Percentiles rank a stretch among this genome's conserved stretches.
These are phyloP conservation scores for Euphorbia celastroides DNA, from an alignment of 441 rosid species.

Conservation along the genomic window DNA sequence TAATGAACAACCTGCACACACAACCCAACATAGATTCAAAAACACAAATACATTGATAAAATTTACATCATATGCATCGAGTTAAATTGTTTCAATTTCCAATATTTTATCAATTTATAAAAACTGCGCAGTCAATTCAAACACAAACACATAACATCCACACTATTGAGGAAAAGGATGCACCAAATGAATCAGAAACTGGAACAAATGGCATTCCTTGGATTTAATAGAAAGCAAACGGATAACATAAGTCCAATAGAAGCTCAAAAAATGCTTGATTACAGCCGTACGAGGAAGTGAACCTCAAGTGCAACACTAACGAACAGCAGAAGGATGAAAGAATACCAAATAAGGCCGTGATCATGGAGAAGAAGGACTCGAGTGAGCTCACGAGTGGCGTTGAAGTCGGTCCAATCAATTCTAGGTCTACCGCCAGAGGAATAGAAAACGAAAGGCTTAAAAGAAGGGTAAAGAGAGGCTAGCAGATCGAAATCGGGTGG, in stretches of 20 bases:
- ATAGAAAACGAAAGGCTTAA: conserved; percentile 62
- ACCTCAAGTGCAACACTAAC: background rate
- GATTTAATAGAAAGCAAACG: background rate
- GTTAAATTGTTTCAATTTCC: background rate
- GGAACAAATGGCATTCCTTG: background rate
- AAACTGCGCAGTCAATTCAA: background rate
- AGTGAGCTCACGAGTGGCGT: conserved; percentile 85
- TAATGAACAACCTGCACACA: conserved; percentile 3
- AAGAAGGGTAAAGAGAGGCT: conserved; percentile 73
- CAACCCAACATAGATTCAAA: background rate
- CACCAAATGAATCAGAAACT: background rate
- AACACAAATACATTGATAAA: background rate
- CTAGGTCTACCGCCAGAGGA: conserved; percentile 56
- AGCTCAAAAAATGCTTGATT: background rate
- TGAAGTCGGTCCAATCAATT: conserved; percentile 89
- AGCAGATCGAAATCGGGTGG: conserved; percentile 74
- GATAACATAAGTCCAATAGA: background rate
- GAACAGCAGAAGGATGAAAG: background rate
- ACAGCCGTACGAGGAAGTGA: background rate
- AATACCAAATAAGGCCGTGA: conserved; percentile 58
- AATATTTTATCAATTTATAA: background rate
- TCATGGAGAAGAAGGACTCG: conserved; percentile 75
- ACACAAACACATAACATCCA: background rate
- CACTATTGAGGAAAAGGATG: background rate
- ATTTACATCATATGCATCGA: background rate